Conservation (phyloP, 139 green algal species). For the Monoraphidium neglectum region DNA sequence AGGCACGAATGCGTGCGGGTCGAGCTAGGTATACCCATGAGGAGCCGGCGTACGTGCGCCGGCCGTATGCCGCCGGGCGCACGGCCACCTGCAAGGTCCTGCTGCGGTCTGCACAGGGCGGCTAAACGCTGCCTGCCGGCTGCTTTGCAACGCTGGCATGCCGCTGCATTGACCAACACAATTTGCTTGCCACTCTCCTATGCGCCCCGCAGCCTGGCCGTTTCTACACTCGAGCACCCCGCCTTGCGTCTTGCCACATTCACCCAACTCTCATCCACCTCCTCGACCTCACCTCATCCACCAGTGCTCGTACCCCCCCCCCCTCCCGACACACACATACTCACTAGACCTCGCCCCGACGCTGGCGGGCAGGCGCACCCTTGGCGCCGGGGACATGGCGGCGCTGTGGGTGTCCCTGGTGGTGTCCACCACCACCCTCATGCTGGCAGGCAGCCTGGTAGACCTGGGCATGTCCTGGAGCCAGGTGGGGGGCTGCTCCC, state of each 20-base stretch:
- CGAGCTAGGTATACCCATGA: neutral
- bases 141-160: no score
- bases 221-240: neutral
- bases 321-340: neutral
- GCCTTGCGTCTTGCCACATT: neutral
- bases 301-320: neutral
- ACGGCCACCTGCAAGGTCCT: neutral
- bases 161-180: no score
- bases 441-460: slow-evolving; percentile 61
- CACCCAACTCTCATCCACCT: neutral
- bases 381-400: slow-evolving; percentile 54
- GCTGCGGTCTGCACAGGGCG: neutral
- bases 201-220: neutral
- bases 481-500: no score
- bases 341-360: slow-evolving; percentile 65
- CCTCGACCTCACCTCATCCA: neutral
- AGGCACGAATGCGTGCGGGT: neutral
- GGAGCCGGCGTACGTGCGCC: neutral
- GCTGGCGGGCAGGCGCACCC: slow-evolving; percentile 40
- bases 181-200: neutral
- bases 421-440: slow-evolving; percentile 73
- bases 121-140: neutral
- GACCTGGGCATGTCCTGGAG: slow-evolving; percentile 47
- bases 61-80: neutral
- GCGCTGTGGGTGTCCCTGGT: slow-evolving; percentile 80